Evolutionary conservation across 1,139 yeast genomes (phyloP).

Genomic region (Saccharomyces hybrid): DNA sequence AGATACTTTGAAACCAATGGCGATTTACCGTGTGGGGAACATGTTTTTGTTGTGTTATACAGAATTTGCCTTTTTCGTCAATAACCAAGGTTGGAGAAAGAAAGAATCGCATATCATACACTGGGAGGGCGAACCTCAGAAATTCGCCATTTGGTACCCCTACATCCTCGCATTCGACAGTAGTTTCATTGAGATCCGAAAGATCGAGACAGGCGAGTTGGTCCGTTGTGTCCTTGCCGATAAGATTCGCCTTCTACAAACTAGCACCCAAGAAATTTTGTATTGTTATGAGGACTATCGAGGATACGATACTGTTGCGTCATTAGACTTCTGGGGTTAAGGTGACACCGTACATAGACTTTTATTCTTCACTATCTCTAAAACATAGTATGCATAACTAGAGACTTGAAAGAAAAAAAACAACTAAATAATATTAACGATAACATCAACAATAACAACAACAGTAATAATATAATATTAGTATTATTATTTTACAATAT

Average conservation of each 20-base stretch:
- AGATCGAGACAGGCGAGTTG: conserved; percentile 78
- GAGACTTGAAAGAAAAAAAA: neutral
- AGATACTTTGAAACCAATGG: conserved; percentile 67
- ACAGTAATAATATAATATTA: neutral
- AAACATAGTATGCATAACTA: neutral
- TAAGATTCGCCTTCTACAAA: conserved; percentile 78
- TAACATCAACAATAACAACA: neutral
- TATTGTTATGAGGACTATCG: conserved; percentile 87
- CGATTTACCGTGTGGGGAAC: conserved; percentile 81
- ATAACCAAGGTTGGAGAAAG: conserved; percentile 93
- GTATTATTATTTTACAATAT: neutral
- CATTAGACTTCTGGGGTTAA: conserved; percentile 76
- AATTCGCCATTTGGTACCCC: conserved; percentile 89
- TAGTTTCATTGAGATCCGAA: conserved; percentile 84
- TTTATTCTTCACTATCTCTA: neutral
- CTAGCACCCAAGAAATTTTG: conserved; percentile 86
- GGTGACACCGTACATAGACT: neutral
- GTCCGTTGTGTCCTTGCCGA: conserved; percentile 91
- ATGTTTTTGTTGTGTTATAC: conserved; percentile 83
- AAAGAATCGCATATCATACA: conserved; percentile 89
- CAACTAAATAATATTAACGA: neutral
- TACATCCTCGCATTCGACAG: conserved; percentile 85
- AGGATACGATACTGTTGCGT: conserved; percentile 86
- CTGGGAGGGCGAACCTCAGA: conserved; percentile 95
- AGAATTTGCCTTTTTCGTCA: conserved; percentile 89